A percentile compares a stretch with the other conserved stretches of the same genome.
Conservation (phyloP, 1,284 basidiomycete species). For the Austroboletus niveus region DNA sequence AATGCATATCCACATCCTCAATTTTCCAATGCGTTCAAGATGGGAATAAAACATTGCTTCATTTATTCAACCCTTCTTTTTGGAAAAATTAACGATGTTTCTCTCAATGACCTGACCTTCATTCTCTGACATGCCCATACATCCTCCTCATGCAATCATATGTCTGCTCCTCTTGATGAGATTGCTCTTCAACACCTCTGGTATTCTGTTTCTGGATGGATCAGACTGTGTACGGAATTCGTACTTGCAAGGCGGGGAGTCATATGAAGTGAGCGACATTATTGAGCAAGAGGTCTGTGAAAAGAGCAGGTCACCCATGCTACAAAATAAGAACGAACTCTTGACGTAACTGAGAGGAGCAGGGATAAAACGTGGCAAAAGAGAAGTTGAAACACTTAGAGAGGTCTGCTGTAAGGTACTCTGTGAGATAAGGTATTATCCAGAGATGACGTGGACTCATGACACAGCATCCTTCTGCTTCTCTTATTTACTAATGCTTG, state of each 20-base stretch:
- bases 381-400: constrained; percentile 58
- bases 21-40: constrained; percentile 60
- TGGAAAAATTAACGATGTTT: constrained; percentile 73
- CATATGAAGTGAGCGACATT: constrained; percentile 89
- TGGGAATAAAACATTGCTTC: constrained; percentile 74
- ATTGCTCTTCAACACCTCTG: constrained; percentile 69
- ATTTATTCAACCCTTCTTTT: constrained; percentile 76
- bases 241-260: constrained; percentile 87
- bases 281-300: constrained; percentile 82
- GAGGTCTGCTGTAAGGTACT: too few relatives aligned
- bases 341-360: constrained; percentile 59
- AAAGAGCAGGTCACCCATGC: constrained; percentile 30
- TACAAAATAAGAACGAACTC: constrained; percentile 52
- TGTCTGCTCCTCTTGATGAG: constrained; percentile 74
- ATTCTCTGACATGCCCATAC: constrained; percentile 77
- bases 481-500: too few relatives aligned
- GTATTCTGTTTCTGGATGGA: constrained; percentile 55
- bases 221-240: constrained; percentile 82
- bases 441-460: too few relatives aligned
- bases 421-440: too few relatives aligned
- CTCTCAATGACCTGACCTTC: constrained; percentile 86
- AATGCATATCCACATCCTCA: constrained; percentile 80
- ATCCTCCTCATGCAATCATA: constrained; percentile 59
- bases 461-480: too few relatives aligned
- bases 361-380: constrained; percentile 58